phyloP scores from a whole-genome alignment of 2,329 filamentous ascomycete species.

The Aspergillus proliferans region DNA sequence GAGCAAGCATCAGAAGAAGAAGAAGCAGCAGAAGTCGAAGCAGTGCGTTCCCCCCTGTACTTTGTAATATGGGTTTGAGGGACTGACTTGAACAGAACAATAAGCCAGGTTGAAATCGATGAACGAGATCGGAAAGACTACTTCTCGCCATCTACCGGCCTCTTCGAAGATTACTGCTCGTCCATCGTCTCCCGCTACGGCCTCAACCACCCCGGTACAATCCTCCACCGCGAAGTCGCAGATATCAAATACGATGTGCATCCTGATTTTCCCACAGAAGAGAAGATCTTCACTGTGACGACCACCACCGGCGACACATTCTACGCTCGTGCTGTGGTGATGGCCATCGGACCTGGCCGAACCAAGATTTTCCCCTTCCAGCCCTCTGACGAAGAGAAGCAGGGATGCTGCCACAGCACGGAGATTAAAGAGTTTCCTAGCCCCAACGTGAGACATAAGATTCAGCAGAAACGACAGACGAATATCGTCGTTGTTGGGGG shows the following conservation, averaged over 20 bases:
- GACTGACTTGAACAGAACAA: constrained; percentile 10
- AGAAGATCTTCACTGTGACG: constrained; percentile 59
- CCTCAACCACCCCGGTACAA: constrained; percentile 46
- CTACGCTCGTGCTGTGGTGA: constrained; percentile 58
- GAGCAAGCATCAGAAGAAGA: constrained; percentile 69
- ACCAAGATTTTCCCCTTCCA: constrained; percentile 46
- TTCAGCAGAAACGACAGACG: constrained; percentile 47
- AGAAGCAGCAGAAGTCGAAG: constrained; percentile 57
- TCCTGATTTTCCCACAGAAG: constrained; percentile 34
- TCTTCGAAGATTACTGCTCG: constrained; percentile 59
- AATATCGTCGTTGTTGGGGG: constrained; percentile 67
- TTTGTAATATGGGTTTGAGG: constrained; percentile 6
- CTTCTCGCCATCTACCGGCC: constrained; percentile 56
- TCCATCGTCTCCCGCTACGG: constrained; percentile 54
- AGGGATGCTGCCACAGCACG: constrained; percentile 58
- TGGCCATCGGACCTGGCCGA: constrained; percentile 66
- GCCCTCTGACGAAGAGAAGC: constrained; percentile 34
- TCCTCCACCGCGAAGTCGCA: constrained; percentile 55
- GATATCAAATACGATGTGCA: constrained; percentile 56
- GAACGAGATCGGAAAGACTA: constrained; percentile 64
- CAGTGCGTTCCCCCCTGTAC: constrained; percentile 22
- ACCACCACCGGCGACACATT: constrained; percentile 49
- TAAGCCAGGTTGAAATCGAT: constrained; percentile 50
- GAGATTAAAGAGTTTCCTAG: constrained; percentile 56
- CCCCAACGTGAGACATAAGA: constrained; percentile 46